These are phyloP conservation scores for Metschnikowia amazonensis DNA, from an alignment of 805 yeast genomes.

Conservation along the genomic window DNA sequence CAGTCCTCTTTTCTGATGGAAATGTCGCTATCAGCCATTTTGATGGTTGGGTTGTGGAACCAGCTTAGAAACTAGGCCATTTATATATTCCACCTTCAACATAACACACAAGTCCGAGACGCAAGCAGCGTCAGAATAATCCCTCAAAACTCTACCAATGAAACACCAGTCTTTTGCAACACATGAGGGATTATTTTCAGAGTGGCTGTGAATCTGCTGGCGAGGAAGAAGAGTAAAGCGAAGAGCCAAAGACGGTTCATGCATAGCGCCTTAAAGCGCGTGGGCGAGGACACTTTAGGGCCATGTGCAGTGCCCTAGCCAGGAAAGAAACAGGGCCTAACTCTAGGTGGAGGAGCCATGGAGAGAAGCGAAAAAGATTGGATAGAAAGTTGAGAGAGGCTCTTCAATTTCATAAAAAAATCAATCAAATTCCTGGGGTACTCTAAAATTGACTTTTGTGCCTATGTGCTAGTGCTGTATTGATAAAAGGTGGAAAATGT, in stretches of 20 bases:
- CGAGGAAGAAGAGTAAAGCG: background rate
- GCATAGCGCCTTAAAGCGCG: background rate
- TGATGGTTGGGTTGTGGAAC: background rate
- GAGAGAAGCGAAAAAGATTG: background rate
- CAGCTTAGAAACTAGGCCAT: no score
- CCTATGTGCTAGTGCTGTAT: no score
- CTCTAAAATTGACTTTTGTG: background rate
- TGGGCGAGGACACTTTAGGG: background rate
- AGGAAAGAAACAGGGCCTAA: background rate
- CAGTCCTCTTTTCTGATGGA: conserved; percentile 2
- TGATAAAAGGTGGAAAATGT: background rate
- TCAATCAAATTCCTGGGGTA: background rate
- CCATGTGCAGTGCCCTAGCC: background rate
- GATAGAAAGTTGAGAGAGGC: background rate
- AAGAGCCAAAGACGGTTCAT: background rate
- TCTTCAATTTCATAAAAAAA: background rate
- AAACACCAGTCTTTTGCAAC: background rate
- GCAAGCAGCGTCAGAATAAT: background rate
- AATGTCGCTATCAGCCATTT: conserved; percentile 5
- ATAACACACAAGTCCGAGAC: no score
- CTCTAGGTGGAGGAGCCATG: background rate
- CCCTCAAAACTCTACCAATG: background rate
- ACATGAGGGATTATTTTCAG: background rate
- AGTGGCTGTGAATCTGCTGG: background rate
- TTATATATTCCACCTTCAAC: no score